Evolutionary conservation across 352 stramenopile species (phyloP).

Genomic region (Phytopythium litorale): DNA sequence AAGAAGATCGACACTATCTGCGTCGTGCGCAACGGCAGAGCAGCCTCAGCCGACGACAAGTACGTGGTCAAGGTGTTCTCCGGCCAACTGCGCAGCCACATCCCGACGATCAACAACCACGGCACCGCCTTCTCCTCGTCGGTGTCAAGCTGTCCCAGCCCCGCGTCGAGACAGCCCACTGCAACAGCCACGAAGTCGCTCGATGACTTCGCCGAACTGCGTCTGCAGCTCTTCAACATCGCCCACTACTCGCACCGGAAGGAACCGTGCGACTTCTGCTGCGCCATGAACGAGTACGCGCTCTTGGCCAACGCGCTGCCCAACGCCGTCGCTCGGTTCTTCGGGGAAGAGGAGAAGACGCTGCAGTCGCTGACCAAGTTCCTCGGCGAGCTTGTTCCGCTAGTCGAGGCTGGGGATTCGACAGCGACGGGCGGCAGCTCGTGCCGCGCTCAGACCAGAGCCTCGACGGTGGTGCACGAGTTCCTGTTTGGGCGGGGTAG

Average conservation of each 20-base stretch:
- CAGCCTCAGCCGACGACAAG: not conserved
- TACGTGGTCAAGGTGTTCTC: constrained; percentile 1
- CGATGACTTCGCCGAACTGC: constrained; percentile 14
- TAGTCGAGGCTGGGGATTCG: constrained; percentile 5
- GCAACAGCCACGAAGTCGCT: constrained; percentile 3
- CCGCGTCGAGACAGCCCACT: not conserved
- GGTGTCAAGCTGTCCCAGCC: not conserved
- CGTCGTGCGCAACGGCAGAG: constrained; percentile 10
- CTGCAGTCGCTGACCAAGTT: constrained; percentile 14
- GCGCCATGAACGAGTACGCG: not conserved
- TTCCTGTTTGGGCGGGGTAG: constrained; percentile 16
- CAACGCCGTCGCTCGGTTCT: constrained; percentile 13
- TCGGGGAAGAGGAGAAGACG: constrained; percentile 8
- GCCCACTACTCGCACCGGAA: constrained; percentile 9
- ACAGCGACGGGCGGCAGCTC: constrained; percentile 2
- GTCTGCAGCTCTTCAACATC: constrained; percentile 14
- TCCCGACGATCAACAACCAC: not conserved
- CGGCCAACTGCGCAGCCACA: constrained; percentile 6
- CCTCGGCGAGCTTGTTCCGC: constrained; percentile 8
- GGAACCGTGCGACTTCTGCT: constrained; percentile 19
- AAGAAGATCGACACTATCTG: constrained; percentile 24
- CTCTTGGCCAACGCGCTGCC: constrained; percentile 5
- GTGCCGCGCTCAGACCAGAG: constrained; percentile 13
- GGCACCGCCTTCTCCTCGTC: not conserved
- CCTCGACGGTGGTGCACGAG: constrained; percentile 15